These are phyloP conservation scores for Eremothecium sinecaudum DNA, from an alignment of 1,139 yeast genomes.

Conservation along the genomic window DNA sequence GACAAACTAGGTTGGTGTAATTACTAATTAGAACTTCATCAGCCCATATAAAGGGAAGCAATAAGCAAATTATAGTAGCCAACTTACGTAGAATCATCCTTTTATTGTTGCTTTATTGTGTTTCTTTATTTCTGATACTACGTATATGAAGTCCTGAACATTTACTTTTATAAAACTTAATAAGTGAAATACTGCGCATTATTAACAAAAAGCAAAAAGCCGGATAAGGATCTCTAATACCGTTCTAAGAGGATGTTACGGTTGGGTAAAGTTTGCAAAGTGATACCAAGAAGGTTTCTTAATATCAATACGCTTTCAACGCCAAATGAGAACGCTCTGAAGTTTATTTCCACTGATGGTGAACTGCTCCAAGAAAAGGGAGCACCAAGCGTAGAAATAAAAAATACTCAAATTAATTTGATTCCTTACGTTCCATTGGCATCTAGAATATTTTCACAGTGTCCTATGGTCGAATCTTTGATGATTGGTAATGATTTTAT, in stretches of 20 bases:
- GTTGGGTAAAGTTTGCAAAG: neutral
- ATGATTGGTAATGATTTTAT: conserved; percentile 85
- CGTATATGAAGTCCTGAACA: too few species aligned
- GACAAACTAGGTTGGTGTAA: conserved; percentile 55
- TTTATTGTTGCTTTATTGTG: too few species aligned
- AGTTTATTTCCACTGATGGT: conserved; percentile 62
- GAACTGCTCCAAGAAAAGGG: conserved; percentile 44
- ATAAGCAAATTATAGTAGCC: too few species aligned
- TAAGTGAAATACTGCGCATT: too few species aligned
- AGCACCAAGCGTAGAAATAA: conserved; percentile 51
- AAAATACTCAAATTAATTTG: conserved; percentile 50
- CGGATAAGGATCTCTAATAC: too few species aligned
- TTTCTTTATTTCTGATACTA: too few species aligned
- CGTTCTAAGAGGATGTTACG: conserved; percentile 1
- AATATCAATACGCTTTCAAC: conserved; percentile 57
- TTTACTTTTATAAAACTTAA: too few species aligned
- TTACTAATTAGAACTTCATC: conserved; percentile 44
- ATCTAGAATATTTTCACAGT: conserved; percentile 53
- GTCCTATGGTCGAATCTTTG: conserved; percentile 78
- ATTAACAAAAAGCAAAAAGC: too few species aligned
- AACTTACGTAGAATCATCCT: too few species aligned
- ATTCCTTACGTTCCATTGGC: conserved; percentile 70
- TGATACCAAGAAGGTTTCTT: conserved; percentile 13
- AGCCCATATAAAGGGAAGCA: conserved; percentile 29
- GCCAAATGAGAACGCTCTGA: conserved; percentile 87